phyloP scores from a whole-genome alignment of 139 green algal species.

The Klebsormidium nitens region DNA sequence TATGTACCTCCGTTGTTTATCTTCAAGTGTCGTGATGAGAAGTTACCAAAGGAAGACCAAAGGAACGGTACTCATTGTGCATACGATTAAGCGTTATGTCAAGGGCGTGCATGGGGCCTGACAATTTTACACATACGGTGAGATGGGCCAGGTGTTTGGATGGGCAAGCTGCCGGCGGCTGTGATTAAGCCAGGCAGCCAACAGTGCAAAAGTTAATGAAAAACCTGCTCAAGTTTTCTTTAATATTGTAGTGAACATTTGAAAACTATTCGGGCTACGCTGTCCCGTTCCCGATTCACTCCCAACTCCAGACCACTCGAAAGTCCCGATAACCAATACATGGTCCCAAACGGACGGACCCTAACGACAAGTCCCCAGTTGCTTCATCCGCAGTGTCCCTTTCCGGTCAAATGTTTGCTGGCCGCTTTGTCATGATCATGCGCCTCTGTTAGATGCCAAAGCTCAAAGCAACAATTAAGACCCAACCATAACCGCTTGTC shows the following conservation, averaged over 20 bases:
- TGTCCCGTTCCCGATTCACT: no score
- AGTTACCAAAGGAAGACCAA: background rate
- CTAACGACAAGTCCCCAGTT: background rate
- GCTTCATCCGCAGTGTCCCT: background rate
- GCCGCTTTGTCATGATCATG: background rate
- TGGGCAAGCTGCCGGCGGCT: no score
- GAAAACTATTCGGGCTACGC: no score
- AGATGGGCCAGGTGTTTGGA: no score
- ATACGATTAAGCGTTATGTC: background rate
- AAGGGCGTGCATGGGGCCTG: background rate
- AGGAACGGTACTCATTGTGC: background rate
- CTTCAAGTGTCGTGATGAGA: background rate
- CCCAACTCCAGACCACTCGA: no score
- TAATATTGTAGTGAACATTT: no score
- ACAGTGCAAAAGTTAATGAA: no score
- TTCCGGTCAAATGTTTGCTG: slow-evolving; percentile 1
- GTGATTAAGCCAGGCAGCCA: no score
- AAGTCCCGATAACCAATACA: no score
- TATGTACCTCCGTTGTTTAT: slow-evolving; percentile 1
- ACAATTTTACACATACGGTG: background rate
- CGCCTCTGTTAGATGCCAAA: background rate
- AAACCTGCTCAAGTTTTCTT: no score
- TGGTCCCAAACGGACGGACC: no score
- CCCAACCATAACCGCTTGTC: background rate
- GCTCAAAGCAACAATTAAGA: no score